A percentile compares a stretch with the other conserved stretches of the same genome.
Evolutionary conservation across 2,329 filamentous ascomycete species (phyloP).

Genomic region (Ophiobolus disseminans): DNA sequence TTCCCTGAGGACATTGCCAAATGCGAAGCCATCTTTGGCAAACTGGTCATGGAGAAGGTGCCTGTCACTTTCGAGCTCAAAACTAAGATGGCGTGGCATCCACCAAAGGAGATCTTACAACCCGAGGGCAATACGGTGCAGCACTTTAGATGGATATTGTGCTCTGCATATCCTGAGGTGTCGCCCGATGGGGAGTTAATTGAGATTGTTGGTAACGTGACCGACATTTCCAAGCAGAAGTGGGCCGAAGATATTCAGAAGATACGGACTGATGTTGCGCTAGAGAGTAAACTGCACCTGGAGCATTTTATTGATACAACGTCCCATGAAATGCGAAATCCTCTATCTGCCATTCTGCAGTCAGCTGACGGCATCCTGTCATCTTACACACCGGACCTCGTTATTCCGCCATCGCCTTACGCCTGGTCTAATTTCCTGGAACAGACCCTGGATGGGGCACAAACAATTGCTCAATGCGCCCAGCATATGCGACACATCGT

Average conservation of each 20-base stretch:
- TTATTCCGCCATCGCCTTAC: slow-evolving; percentile 8
- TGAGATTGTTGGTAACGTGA: slow-evolving; percentile 45
- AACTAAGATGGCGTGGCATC: slow-evolving; percentile 46
- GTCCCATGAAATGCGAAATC: slow-evolving; percentile 54
- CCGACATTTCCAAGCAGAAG: slow-evolving; percentile 49
- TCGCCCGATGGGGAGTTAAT: slow-evolving; percentile 29
- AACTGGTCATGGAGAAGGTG: slow-evolving; percentile 39
- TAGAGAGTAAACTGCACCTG: slow-evolving; percentile 43
- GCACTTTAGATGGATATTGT: slow-evolving; percentile 39
- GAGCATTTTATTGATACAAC: slow-evolving; percentile 48
- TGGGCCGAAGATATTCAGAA: slow-evolving; percentile 46
- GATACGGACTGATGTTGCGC: slow-evolving; percentile 34
- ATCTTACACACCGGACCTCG: slow-evolving; percentile 25
- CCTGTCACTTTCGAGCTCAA: slow-evolving; percentile 49
- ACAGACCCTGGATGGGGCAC: slow-evolving; percentile 42
- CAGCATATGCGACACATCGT: slow-evolving; percentile 57
- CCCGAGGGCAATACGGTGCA: slow-evolving; percentile 17
- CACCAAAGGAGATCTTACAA: slow-evolving; percentile 21
- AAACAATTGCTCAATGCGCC: slow-evolving; percentile 54
- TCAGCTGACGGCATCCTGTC: slow-evolving; percentile 50
- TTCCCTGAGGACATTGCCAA: slow-evolving; percentile 46
- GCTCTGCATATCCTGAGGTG: slow-evolving; percentile 39
- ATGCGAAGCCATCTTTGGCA: slow-evolving; percentile 41
- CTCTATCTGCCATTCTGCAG: slow-evolving; percentile 52
- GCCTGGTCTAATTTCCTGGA: slow-evolving; percentile 28